A percentile compares a stretch with the other conserved stretches of the same genome.
Evolutionary conservation across 208 protist species (phyloP).

Genomic region (Leptomonas pyrrhocoris): DNA sequence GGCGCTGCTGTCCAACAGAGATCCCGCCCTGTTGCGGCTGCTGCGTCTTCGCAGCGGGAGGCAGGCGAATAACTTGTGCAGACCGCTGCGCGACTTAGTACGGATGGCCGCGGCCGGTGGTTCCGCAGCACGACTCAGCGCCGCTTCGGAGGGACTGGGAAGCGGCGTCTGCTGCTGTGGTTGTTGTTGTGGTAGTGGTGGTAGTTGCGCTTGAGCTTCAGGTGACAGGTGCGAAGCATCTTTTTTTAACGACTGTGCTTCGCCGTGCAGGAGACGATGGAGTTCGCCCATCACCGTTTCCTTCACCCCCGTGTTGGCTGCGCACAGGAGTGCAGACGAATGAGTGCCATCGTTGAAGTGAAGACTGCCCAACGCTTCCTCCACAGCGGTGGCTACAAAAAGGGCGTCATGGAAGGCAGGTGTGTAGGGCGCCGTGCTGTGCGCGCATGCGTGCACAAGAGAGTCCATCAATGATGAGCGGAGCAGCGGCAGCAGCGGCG

Average conservation of each 20-base stretch:
- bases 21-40: neutral
- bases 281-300: neutral
- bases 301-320: neutral
- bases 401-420: slow-evolving; percentile 30
- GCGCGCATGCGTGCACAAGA: slow-evolving; percentile 19
- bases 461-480: slow-evolving; percentile 3
- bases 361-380: slow-evolving; percentile 7
- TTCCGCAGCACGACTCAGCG: neutral
- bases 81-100: neutral
- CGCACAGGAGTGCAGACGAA: neutral
- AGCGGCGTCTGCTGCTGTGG: neutral
- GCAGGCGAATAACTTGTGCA: slow-evolving; percentile 28
- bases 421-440: slow-evolving; percentile 29
- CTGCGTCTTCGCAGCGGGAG: slow-evolving; percentile 9
- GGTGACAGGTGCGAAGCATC: neutral
- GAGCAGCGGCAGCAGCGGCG: neutral
- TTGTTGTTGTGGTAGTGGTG: neutral
- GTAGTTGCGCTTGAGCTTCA: neutral
- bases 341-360: neutral
- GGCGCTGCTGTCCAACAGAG: neutral
- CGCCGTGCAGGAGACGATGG: neutral
- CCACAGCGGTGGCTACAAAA: slow-evolving; percentile 20
- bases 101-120: neutral
- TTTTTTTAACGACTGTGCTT: too few relatives aligned
- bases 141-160: neutral